phyloP scores from a whole-genome alignment of 192 early-diverging fungal genomes.

The Umbelopsis sp. region DNA sequence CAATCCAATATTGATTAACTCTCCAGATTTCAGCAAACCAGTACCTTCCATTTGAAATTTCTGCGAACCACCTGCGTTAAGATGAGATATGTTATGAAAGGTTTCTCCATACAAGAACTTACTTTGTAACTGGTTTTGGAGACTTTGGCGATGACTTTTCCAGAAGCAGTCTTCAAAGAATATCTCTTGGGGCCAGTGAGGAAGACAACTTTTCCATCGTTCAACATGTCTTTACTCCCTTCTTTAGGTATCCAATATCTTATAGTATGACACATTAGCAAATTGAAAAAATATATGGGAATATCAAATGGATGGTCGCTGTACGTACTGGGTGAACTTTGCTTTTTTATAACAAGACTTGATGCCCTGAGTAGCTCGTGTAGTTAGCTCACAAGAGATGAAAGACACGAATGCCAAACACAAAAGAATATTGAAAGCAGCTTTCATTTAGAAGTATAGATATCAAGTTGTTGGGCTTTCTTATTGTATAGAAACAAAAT shows the following conservation, averaged over 20 bases:
- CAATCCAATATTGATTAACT: slow-evolving; percentile 33
- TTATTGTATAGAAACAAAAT: too few relatives aligned
- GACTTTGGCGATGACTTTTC: slow-evolving; percentile 35
- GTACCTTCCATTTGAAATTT: slow-evolving; percentile 49
- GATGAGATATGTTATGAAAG: not conserved
- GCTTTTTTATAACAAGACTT: slow-evolving; percentile 30
- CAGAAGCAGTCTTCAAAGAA: slow-evolving; percentile 21
- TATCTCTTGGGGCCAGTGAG: slow-evolving; percentile 24
- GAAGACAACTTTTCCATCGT: slow-evolving; percentile 33
- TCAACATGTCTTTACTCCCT: slow-evolving; percentile 40
- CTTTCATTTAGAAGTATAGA: not conserved
- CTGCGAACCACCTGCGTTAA: slow-evolving; percentile 4
- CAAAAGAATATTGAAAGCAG: not conserved
- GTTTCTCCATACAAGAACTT: not conserved
- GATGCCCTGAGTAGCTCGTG: not conserved
- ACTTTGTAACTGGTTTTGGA: slow-evolving; percentile 30
- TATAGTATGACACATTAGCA: not conserved
- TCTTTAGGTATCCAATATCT: slow-evolving; percentile 46
- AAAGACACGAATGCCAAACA: not conserved
- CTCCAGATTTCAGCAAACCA: slow-evolving; percentile 35
- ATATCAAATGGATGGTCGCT: not conserved
- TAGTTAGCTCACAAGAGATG: too few relatives aligned
- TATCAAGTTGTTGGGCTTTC: too few relatives aligned
- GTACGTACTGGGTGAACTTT: slow-evolving; percentile 25
- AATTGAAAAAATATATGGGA: too few relatives aligned